Evolutionary conservation across 2,329 filamentous ascomycete genomes (phyloP).

Genomic region (Simplicillium aogashimaense): DNA sequence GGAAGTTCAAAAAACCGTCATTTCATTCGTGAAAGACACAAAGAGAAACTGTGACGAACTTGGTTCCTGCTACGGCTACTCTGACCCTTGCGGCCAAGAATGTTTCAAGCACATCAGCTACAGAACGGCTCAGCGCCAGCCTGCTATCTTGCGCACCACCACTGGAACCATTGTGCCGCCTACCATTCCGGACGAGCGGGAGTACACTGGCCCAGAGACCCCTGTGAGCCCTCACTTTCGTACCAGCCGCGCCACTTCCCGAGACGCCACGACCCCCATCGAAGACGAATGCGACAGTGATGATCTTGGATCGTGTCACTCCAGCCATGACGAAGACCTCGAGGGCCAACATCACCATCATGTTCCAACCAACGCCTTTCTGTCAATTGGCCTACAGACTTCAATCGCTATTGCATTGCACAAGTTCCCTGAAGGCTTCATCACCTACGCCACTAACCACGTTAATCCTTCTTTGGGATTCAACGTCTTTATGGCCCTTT

Average conservation of each 20-base stretch:
- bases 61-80: slow-evolving; percentile 54
- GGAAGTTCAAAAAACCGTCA: slow-evolving; percentile 43
- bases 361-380: slow-evolving; percentile 85
- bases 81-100: slow-evolving; percentile 55
- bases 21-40: slow-evolving; percentile 57
- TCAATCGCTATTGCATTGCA: slow-evolving; percentile 91
- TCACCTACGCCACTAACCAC: slow-evolving; percentile 96
- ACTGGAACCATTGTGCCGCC: slow-evolving; percentile 21
- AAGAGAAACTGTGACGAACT: slow-evolving; percentile 52
- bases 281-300: slow-evolving; percentile 4
- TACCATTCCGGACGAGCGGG: slow-evolving; percentile 16
- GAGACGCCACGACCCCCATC: slow-evolving; percentile 20
- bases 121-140: slow-evolving; percentile 23
- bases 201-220: slow-evolving; percentile 16
- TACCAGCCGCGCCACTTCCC: slow-evolving; percentile 27
- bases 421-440: slow-evolving; percentile 80
- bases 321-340: slow-evolving; percentile 27
- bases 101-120: slow-evolving; percentile 49
- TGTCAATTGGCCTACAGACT: slow-evolving; percentile 92
- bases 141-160: slow-evolving; percentile 30
- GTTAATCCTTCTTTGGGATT: slow-evolving; percentile 82
- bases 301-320: slow-evolving; percentile 13
- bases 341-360: slow-evolving; percentile 72
- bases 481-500: slow-evolving; percentile 88
- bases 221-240: slow-evolving; percentile 22